Percentiles rank a stretch among this genome's conserved stretches.
phyloP scores from a whole-genome alignment of 768 basidiomycete genomes.

The Porpolomopsis calyptriformis region DNA sequence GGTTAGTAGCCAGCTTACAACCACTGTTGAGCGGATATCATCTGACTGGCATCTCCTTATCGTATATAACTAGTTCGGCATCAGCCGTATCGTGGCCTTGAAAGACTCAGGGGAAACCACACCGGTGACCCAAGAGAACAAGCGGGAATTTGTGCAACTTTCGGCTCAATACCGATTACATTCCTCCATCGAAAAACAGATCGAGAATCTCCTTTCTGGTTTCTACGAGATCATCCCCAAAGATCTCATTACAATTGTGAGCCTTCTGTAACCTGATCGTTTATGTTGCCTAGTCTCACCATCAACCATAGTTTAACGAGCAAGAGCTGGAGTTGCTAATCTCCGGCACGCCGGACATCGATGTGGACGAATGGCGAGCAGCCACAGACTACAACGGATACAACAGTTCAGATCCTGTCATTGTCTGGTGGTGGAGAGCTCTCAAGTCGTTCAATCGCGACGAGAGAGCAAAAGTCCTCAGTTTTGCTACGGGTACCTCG shows the following conservation, averaged over 20 bases:
- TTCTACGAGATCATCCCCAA: slow-evolving; percentile 99
- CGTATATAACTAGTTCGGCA: slow-evolving; percentile 89
- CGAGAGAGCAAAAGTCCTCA: slow-evolving; percentile 91
- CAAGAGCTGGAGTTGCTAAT: slow-evolving; percentile 90
- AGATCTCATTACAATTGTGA: slow-evolving; percentile 83
- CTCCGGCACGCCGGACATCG: slow-evolving; percentile 96
- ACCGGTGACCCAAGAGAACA: slow-evolving; percentile 93
- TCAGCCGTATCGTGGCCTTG: slow-evolving; percentile 76
- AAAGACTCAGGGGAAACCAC: slow-evolving; percentile 78
- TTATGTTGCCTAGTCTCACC: slow-evolving; percentile 9
- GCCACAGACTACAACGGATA: slow-evolving; percentile 89
- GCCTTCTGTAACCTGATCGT: slow-evolving; percentile 19
- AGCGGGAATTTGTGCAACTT: slow-evolving; percentile 88
- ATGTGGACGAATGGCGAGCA: slow-evolving; percentile 94
- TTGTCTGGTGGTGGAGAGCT: slow-evolving; percentile 99
- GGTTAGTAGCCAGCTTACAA: slow-evolving; percentile 31
- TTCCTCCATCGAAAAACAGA: slow-evolving; percentile 92
- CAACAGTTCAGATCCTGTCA: slow-evolving; percentile 82
- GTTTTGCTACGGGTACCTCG: slow-evolving; percentile 91
- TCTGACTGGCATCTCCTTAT: slow-evolving; percentile 9
- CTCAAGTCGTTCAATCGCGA: slow-evolving; percentile 95
- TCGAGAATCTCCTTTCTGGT: slow-evolving; percentile 77
- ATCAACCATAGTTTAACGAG: slow-evolving; percentile 69
- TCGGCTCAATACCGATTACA: slow-evolving; percentile 91
- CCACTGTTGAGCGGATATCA: not conserved